Evolutionary conservation across 2,329 filamentous ascomycete genomes (phyloP).

Genomic region (Rosellinia necatrix): DNA sequence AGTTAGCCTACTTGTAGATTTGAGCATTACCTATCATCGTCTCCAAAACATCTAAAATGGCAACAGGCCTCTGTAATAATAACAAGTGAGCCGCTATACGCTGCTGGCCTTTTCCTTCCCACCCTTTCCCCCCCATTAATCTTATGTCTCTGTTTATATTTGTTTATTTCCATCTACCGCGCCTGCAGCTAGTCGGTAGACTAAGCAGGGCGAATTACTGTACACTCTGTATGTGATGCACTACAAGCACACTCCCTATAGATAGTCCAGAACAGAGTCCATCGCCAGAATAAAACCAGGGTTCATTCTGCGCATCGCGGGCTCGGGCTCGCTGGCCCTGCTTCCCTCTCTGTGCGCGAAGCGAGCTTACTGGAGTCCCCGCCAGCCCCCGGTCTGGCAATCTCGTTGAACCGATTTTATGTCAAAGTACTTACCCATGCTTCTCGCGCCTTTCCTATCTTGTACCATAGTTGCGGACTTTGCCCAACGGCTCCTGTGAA

Average conservation of each 20-base stretch:
- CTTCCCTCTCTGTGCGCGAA: constrained; percentile 42
- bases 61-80: too few species aligned
- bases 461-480: constrained; percentile 44
- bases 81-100: constrained; percentile 6
- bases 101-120: constrained; percentile 9
- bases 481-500: constrained; percentile 53
- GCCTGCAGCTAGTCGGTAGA: constrained; percentile 8
- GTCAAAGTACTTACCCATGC: constrained; percentile 40
- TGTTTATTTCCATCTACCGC: too few species aligned
- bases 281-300: constrained; percentile 29
- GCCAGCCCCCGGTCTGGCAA: constrained; percentile 46
- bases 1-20: not conserved
- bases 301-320: constrained; percentile 20
- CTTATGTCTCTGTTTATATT: not conserved
- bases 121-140: constrained; percentile 11
- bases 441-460: constrained; percentile 48
- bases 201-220: constrained; percentile 24
- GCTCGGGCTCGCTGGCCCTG: constrained; percentile 27
- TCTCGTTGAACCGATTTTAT: constrained; percentile 54
- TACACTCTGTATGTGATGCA: constrained; percentile 22
- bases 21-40: constrained; percentile 8
- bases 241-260: too few species aligned
- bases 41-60: too few species aligned
- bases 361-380: constrained; percentile 47
- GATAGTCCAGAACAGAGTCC: constrained; percentile 17